Evolutionary conservation across 768 basidiomycete genomes (phyloP).

Genomic region (Pleurotus pulmonarius): DNA sequence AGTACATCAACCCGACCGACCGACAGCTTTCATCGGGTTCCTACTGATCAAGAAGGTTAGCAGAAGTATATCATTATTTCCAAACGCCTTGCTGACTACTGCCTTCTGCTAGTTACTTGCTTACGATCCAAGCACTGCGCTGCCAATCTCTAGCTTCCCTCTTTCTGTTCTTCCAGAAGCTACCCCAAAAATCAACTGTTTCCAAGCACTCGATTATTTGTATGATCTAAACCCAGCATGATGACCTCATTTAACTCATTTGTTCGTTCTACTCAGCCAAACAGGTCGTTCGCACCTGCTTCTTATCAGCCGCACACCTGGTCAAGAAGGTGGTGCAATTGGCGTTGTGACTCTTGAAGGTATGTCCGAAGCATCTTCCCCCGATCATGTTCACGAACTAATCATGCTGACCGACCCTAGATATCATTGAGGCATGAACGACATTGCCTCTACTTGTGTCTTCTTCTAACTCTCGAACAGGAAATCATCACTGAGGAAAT

Average conservation of each 20-base stretch:
- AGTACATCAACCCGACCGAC: conserved; percentile 69
- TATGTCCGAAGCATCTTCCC: conserved; percentile 19
- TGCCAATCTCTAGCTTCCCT: conserved; percentile 70
- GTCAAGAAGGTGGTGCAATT: conserved; percentile 76
- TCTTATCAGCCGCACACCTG: conserved; percentile 81
- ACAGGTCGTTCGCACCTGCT: conserved; percentile 93
- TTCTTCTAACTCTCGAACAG: conserved; percentile 26
- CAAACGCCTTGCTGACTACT: neutral
- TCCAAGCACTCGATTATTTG: conserved; percentile 95
- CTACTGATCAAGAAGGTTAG: conserved; percentile 80
- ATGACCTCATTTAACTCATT: neutral
- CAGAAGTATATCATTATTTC: neutral
- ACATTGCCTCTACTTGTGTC: neutral
- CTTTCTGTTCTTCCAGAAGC: conserved; percentile 90
- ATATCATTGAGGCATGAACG: conserved; percentile 67
- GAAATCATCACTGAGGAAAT: conserved; percentile 97
- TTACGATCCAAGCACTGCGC: conserved; percentile 81
- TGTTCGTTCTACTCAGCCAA: conserved; percentile 49
- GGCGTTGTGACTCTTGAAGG: conserved; percentile 91
- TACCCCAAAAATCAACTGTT: conserved; percentile 82
- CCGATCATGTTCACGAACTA: neutral
- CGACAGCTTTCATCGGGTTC: conserved; percentile 72
- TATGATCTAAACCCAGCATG: conserved; percentile 25
- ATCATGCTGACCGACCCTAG: conserved; percentile 25
- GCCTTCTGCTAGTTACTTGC: conserved; percentile 60